A percentile compares a stretch with the other conserved stretches of the same genome.
Evolutionary conservation across 768 basidiomycete species (phyloP).

Genomic region (Cyclocybe cylindracea): DNA sequence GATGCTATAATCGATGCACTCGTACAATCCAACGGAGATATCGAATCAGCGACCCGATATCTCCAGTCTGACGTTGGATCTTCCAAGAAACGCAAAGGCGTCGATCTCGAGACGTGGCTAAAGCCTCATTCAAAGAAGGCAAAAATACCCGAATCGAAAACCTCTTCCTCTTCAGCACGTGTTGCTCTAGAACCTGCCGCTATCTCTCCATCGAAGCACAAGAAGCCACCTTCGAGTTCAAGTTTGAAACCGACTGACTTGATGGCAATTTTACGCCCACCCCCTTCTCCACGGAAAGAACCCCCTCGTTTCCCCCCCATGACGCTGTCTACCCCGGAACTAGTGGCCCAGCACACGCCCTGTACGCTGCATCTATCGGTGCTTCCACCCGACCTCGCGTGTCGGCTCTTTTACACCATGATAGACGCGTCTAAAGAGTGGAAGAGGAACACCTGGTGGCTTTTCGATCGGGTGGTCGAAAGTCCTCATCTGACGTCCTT

Average conservation of each 20-base stretch:
- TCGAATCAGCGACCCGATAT: slow-evolving; percentile 45
- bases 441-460: slow-evolving; percentile 82
- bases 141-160: not conserved
- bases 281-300: slow-evolving; percentile 37
- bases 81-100: slow-evolving; percentile 47
- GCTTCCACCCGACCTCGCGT: slow-evolving; percentile 76
- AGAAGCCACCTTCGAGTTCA: slow-evolving; percentile 5
- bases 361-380: slow-evolving; percentile 73
- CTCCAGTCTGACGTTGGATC: slow-evolving; percentile 28
- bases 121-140: slow-evolving; percentile 24
- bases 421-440: slow-evolving; percentile 59
- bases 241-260: slow-evolving; percentile 42
- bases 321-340: slow-evolving; percentile 56
- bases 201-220: slow-evolving; percentile 15
- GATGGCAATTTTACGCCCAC: slow-evolving; percentile 56
- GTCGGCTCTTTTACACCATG: slow-evolving; percentile 74
- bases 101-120: slow-evolving; percentile 62
- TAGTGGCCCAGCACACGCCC: slow-evolving; percentile 71
- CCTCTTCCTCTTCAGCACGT: not conserved
- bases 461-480: slow-evolving; percentile 80
- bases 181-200: slow-evolving; percentile 4
- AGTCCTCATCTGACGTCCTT: slow-evolving; percentile 85
- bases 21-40: slow-evolving; percentile 56
- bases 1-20: slow-evolving; percentile 59
- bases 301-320: slow-evolving; percentile 56